Evolutionary conservation across 805 yeast species (phyloP).

Genomic region (Wickerhamiella dianesei): DNA sequence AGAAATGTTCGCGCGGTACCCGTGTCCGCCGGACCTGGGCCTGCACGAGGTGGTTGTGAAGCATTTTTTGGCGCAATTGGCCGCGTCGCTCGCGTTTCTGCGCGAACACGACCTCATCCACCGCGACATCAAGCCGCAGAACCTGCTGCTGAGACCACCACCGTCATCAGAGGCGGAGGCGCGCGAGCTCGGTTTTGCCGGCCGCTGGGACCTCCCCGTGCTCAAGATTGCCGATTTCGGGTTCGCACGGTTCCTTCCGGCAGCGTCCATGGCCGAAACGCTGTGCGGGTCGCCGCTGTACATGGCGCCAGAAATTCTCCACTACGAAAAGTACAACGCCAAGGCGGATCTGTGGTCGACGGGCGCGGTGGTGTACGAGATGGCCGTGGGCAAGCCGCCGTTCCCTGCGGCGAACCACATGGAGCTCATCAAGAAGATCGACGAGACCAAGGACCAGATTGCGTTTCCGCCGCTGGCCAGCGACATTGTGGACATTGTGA

Average conservation of each 20-base stretch:
- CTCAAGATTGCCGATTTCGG: conserved; percentile 95
- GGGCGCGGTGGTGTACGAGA: conserved; percentile 90
- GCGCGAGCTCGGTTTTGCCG: conserved; percentile 20
- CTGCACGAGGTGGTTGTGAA: conserved; percentile 63
- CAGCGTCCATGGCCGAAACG: conserved; percentile 90
- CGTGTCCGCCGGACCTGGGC: conserved; percentile 69
- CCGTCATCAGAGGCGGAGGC: conserved; percentile 49
- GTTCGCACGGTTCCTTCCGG: conserved; percentile 87
- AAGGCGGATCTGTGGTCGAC: conserved; percentile 98
- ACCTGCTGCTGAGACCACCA: conserved; percentile 69
- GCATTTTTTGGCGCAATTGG: conserved; percentile 76
- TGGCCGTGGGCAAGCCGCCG: conserved; percentile 95
- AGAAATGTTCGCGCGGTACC: conserved; percentile 65
- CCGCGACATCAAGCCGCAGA: conserved; percentile 92
- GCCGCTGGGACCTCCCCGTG: conserved; percentile 68
- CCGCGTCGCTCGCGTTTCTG: conserved; percentile 71
- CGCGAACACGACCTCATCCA: conserved; percentile 79
- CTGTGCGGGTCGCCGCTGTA: conserved; percentile 94
- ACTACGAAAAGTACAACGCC: conserved; percentile 92
- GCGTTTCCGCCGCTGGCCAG: conserved; percentile 55
- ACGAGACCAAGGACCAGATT: conserved; percentile 64
- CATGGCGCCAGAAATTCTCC: conserved; percentile 95
- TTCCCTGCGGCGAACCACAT: conserved; percentile 88
- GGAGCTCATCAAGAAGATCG: conserved; percentile 75
- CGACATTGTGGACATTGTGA: conserved; percentile 54